Percentiles rank a stretch among this genome's conserved stretches.
Evolutionary conservation across 2,329 filamentous ascomycete genomes (phyloP).

Genomic region (Clonostachys chloroleuca): DNA sequence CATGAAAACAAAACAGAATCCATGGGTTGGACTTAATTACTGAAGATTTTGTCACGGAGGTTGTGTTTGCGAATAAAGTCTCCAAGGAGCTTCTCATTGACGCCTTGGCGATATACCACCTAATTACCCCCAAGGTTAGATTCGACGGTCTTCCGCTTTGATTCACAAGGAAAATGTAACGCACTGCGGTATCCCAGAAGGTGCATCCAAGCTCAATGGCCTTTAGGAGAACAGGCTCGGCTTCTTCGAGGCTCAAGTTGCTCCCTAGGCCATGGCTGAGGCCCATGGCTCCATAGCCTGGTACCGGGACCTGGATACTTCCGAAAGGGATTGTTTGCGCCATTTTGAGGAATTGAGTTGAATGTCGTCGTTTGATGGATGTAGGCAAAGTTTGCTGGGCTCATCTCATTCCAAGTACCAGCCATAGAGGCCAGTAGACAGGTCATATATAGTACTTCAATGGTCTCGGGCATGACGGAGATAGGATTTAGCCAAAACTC

Average conservation of each 20-base stretch:
- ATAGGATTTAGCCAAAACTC: too few relatives aligned
- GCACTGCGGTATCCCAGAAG: constrained; percentile 30
- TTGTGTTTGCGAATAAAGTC: constrained; percentile 47
- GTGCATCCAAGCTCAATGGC: constrained; percentile 40
- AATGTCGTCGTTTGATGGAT: too few relatives aligned
- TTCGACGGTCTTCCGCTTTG: not conserved
- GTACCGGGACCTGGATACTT: constrained; percentile 6
- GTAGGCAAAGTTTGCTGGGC: too few relatives aligned
- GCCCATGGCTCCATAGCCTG: constrained; percentile 46
- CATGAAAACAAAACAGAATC: too few relatives aligned
- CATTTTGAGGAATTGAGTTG: too few relatives aligned
- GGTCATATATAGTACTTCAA: too few relatives aligned
- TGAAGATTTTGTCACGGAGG: constrained; percentile 41
- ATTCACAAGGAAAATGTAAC: constrained; percentile 5
- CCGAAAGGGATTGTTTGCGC: too few relatives aligned
- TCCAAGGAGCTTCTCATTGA: constrained; percentile 44
- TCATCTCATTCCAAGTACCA: too few relatives aligned
- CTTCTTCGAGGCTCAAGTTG: constrained; percentile 34
- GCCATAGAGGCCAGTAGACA: too few relatives aligned
- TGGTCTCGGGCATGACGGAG: too few relatives aligned
- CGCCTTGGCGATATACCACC: constrained; percentile 38
- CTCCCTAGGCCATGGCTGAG: constrained; percentile 32
- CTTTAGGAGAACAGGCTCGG: constrained; percentile 42
- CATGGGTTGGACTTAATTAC: constrained; percentile 18
- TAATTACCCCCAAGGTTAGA: constrained; percentile 6